Conservation (phyloP, 225 moss, liverwort and hornwort genomes). For the Pseudoscleropodium purum region DNA sequence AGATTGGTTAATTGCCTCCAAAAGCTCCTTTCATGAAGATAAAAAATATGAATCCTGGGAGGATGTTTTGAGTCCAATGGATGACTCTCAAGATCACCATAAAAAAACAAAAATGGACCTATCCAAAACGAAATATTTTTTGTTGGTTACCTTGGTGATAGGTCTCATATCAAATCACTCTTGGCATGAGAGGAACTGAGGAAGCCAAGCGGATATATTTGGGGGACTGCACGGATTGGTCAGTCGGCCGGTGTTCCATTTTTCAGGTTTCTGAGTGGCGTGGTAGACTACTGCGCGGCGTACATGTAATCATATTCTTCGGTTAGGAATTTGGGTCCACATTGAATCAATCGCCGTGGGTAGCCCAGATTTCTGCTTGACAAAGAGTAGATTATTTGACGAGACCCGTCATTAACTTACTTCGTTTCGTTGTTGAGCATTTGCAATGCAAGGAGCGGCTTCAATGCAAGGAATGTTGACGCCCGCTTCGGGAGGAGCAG, state of each 20-base stretch:
- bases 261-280: neutral
- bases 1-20: neutral
- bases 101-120: neutral
- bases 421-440: neutral
- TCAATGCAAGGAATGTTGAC: constrained; percentile 26
- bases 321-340: neutral
- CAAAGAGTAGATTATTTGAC: neutral
- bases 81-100: neutral
- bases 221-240: neutral
- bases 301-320: neutral
- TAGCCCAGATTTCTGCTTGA: neutral
- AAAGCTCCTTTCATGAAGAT: neutral
- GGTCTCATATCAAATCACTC: neutral
- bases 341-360: neutral
- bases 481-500: constrained; percentile 10
- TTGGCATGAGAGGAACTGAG: neutral
- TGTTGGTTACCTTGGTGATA: neutral
- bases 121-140: neutral
- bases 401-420: neutral
- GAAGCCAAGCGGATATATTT: neutral
- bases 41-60: no score
- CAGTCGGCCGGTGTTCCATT: neutral
- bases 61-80: neutral
- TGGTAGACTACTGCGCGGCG: neutral
- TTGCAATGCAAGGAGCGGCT: constrained; percentile 25